phyloP scores from a whole-genome alignment of 2,329 filamentous ascomycete species.

The Alternaria hordeiaustralica region DNA sequence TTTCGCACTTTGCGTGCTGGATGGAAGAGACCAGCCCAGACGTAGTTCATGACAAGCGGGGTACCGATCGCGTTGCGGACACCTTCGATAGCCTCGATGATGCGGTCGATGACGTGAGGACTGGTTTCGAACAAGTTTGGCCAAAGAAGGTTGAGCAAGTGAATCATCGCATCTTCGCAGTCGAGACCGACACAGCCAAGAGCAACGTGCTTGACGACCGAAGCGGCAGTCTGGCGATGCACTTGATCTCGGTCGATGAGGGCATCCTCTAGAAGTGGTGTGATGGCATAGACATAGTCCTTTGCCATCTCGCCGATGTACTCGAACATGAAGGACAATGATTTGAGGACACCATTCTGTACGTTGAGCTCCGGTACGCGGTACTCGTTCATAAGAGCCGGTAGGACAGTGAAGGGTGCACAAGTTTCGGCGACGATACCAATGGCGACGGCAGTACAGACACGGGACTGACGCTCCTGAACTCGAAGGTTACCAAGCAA shows the following conservation, averaged over 20 bases:
- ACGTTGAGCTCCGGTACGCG: constrained; percentile 98
- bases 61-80: constrained; percentile 92
- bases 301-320: constrained; percentile 99
- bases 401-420: constrained; percentile 97
- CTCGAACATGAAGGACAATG: constrained; percentile 95
- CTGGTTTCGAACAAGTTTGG: constrained; percentile 98
- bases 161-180: constrained; percentile 98
- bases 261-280: constrained; percentile 92
- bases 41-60: constrained; percentile 94
- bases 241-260: constrained; percentile 98
- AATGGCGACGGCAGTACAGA: constrained; percentile 97
- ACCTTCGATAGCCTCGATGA: constrained; percentile 96
- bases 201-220: constrained; percentile 96
- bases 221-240: constrained; percentile 93
- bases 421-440: constrained; percentile 99
- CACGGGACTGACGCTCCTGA: constrained; percentile 95
- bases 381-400: constrained; percentile 99
- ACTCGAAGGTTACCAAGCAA: constrained; percentile 96
- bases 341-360: constrained; percentile 97
- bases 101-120: constrained; percentile 96
- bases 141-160: constrained; percentile 93
- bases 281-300: constrained; percentile 98
- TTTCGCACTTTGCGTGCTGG: constrained; percentile 91
- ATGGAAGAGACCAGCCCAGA: constrained; percentile 97
- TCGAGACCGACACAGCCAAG: constrained; percentile 96